These are phyloP conservation scores for Cladosporium sp. DNA, from an alignment of 2,329 filamentous ascomycete species.

Conservation along the genomic window DNA sequence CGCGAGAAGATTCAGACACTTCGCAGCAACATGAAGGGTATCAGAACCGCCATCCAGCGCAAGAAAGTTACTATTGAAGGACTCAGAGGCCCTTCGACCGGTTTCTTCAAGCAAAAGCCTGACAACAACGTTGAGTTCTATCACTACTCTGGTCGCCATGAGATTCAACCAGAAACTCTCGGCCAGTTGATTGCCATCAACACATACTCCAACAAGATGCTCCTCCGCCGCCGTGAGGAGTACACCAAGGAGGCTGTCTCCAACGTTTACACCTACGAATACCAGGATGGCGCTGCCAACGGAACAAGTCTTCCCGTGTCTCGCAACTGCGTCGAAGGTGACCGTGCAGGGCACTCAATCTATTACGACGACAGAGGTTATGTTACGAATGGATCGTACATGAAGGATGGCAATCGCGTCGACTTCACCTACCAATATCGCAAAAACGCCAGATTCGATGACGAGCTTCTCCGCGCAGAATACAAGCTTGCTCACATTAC, in stretches of 20 bases:
- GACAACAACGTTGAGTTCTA: conserved; percentile 32
- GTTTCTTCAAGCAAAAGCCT: conserved; percentile 41
- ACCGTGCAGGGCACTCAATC: conserved; percentile 43
- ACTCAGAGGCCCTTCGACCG: conserved; percentile 46
- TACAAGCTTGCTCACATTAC: conserved; percentile 52
- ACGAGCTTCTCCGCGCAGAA: conserved; percentile 54
- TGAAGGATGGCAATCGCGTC: conserved; percentile 49
- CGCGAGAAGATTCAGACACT: conserved; percentile 45
- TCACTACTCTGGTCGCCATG: conserved; percentile 35
- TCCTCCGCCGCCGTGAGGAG: conserved; percentile 43
- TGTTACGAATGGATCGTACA: conserved; percentile 50
- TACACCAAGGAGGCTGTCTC: conserved; percentile 40
- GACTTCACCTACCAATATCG: conserved; percentile 54
- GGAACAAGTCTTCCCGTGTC: conserved; percentile 34
- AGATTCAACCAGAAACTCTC: conserved; percentile 42
- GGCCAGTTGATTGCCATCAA: conserved; percentile 43
- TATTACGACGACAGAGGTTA: conserved; percentile 52
- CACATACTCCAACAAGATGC: conserved; percentile 45
- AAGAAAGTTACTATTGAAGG: conserved; percentile 43
- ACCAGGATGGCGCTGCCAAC: conserved; percentile 32
- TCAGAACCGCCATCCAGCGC: conserved; percentile 45
- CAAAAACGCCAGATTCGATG: conserved; percentile 50
- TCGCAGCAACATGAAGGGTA: conserved; percentile 48
- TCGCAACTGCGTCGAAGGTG: conserved; percentile 45
- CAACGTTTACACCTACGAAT: conserved; percentile 51